Evolutionary conservation across 352 stramenopile genomes (phyloP), one percentile per base, ranked within the genome.

Genomic region (Blastocystis hominis): DNA sequence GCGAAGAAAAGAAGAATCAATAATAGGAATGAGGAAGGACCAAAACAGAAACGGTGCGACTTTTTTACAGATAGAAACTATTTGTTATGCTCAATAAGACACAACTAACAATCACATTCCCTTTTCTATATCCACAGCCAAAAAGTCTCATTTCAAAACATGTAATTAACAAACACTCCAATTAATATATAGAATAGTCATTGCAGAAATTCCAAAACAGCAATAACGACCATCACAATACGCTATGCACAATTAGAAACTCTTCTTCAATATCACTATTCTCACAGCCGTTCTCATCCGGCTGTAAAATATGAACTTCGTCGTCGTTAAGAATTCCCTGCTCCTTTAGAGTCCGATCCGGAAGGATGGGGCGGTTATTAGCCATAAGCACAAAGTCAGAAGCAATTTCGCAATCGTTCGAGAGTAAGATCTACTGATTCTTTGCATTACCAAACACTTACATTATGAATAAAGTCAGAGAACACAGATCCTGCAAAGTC

Each of bases 91-190:
- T 50, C 24, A 30, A n/a, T n/a, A 47, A 20, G 47, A 62, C 24
- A 40, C 3, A 44, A 80, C 36, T 47, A 59, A 84, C 72, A 44
- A 68, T 46, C 44, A 84, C 50, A 46, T 84, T 84, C 30, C 47
- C 72, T 40, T 72, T 72, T 42, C 40, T 72, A 40, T 72, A 72
- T 34, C 20, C 24, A 44, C 62, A 72, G 15, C 20, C n/a, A 34
- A 34, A 72, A 10, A 34, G 38, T 7, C 38, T 42, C 62, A 72
- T 72, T 3, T 0, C 17, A 38, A 72, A 38, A 20, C 17, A 40
- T 63, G 55, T 63, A 36, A 7, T 63, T 20, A 36, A 7, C 55
- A 7, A 4, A 5, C 17, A 63, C 17, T 56, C 50, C 55, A 30
- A 36, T 63, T 24, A 24, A 20, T 20, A 20, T 56, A 20, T 20